Evolutionary conservation across 2,329 filamentous ascomycete genomes (phyloP).

Genomic region (Colletotrichum viniferum): DNA sequence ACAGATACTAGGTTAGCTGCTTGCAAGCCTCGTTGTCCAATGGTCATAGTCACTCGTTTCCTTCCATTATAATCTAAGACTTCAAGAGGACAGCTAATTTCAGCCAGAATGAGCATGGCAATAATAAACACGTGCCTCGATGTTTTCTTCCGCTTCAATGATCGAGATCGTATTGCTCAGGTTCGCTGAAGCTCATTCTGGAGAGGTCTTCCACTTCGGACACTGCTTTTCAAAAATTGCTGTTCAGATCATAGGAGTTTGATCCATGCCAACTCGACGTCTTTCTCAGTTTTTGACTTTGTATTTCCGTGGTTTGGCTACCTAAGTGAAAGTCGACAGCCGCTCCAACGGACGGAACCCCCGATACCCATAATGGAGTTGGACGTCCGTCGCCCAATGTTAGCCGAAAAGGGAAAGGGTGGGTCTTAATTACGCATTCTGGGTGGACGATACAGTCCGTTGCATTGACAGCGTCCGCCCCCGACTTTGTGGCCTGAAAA

Average conservation of each 20-base stretch:
- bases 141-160: not conserved
- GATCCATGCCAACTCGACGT: not conserved
- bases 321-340: not conserved
- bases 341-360: not conserved
- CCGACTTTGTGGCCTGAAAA: too few species aligned
- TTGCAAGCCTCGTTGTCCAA: not conserved
- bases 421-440: not conserved
- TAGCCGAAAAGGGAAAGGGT: not conserved
- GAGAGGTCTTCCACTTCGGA: not conserved
- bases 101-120: not conserved
- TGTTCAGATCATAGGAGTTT: not conserved
- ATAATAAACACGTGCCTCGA: not conserved
- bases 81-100: not conserved
- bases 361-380: constrained; percentile 3
- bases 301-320: not conserved
- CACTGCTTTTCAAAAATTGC: not conserved
- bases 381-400: not conserved
- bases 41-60: not conserved
- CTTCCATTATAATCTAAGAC: not conserved
- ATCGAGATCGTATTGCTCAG: not conserved
- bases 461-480: too few species aligned
- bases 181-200: not conserved
- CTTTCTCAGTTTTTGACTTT: not conserved
- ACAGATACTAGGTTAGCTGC: not conserved
- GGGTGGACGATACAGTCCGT: too few species aligned